Base-by-base conservation (phyloP, 164 flowering plant species). In the Chloranthus sessilifolius region DNA sequence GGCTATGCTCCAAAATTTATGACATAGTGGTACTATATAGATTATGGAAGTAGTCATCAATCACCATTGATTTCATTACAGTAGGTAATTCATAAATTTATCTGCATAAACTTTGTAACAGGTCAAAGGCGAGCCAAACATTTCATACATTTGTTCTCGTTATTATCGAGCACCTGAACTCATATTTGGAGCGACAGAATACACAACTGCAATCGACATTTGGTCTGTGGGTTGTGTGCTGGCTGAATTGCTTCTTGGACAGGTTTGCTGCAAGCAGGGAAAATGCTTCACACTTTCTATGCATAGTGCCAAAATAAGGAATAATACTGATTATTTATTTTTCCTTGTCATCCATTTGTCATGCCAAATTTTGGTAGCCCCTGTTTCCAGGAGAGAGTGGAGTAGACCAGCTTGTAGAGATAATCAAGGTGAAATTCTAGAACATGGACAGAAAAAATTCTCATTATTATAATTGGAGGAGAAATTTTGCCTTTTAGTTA, bases 161-260 rank as follows among this genome's bases (percentile, higher is more conserved):
- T 85, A 85, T 55, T 85, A 85, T 62, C 78, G 95, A 51, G 95
- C 95, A 21, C 95, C 95, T 25, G 95, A 85, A 53, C 89, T 85
- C 43, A 85, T 84, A 52, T 84, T 84, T 65, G 88, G 94, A 29
- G 92, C 88, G 10, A 84, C 88, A 39, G 87, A 82, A 52, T 85
- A 85, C 68, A 85, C 95, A 11, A 78, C 79, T 47, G 90, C 95
- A 23, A 85, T 85, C 57, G 95, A 85, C 65, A 74, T 85, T 7
- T 85, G 95, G 95, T 83, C 95, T 43, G 88, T 56, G 9, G 95
- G 95, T 14, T 85, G 88, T 69, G 89, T 82, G 41, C 77, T 85
- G 35, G 95, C 87, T 39, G 95, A 82, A 46, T 61, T 85, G 54
- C 83, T 85, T 16, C 89, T 82, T 59, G 94, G 94, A 61, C 82